Percentiles rank a stretch among this genome's conserved stretches.
Evolutionary conservation across 2,329 filamentous ascomycete species (phyloP).

Genomic region (Fusarium denticulatum): DNA sequence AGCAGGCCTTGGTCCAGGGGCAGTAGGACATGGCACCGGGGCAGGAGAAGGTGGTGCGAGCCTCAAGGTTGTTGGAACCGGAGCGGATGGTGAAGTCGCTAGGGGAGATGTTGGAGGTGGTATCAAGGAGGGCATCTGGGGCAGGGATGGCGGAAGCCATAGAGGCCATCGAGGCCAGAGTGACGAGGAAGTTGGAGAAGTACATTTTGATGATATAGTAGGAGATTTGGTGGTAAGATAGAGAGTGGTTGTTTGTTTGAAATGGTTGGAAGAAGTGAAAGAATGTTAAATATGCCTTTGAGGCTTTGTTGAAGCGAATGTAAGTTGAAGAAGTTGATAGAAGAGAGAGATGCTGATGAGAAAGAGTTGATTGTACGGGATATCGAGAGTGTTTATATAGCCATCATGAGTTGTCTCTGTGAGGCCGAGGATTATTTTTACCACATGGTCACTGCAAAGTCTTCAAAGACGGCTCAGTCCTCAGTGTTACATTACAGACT

Average conservation of each 20-base stretch:
- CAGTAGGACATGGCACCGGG: conserved; percentile 50
- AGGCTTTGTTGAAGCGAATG: conserved; percentile 28
- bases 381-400: conserved; percentile 27
- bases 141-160: conserved; percentile 40
- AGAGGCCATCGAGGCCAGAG: conserved; percentile 41
- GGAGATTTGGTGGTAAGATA: neutral
- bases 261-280: neutral
- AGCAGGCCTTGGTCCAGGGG: conserved; percentile 54
- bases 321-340: conserved; percentile 24
- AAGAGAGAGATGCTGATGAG: conserved; percentile 16
- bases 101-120: conserved; percentile 31
- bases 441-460: neutral
- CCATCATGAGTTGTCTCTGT: neutral
- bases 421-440: neutral
- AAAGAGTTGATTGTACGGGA: conserved; percentile 10
- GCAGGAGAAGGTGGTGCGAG: conserved; percentile 46
- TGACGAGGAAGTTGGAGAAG: conserved; percentile 44
- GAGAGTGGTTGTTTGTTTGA: conserved; percentile 1
- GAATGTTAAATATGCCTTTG: conserved; percentile 8
- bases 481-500: neutral
- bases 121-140: conserved; percentile 45
- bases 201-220: conserved; percentile 41
- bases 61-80: conserved; percentile 29
- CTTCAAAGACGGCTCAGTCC: conserved; percentile 1
- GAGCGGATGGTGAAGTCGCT: conserved; percentile 30